Evolutionary conservation across 108 stramenopile species (phyloP).

Genomic region (Skeletonema potamos): DNA sequence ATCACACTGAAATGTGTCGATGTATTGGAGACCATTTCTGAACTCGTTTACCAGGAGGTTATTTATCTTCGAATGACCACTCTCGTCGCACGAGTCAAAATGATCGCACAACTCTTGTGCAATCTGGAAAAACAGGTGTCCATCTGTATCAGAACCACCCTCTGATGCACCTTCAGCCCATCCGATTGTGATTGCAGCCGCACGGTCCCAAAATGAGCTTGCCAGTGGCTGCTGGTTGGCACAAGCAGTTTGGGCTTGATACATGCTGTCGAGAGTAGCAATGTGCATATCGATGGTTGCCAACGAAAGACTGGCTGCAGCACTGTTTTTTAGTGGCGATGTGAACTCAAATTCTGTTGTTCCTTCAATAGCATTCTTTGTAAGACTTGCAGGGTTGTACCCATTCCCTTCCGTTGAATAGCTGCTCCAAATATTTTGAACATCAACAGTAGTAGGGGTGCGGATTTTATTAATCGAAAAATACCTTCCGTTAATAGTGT

Average conservation of each 20-base stretch:
- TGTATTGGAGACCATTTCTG: slow-evolving; percentile 7
- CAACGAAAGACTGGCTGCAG: slow-evolving; percentile 50
- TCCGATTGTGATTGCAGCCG: slow-evolving; percentile 68
- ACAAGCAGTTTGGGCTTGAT: slow-evolving; percentile 17
- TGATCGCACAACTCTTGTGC: slow-evolving; percentile 68
- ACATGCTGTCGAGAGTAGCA: slow-evolving; percentile 40
- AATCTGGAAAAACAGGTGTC: slow-evolving; percentile 60
- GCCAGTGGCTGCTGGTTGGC: background rate
- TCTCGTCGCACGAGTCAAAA: slow-evolving; percentile 56
- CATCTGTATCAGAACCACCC: slow-evolving; percentile 47
- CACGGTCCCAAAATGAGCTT: slow-evolving; percentile 53
- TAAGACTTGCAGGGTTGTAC: slow-evolving; percentile 37
- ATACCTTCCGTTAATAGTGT: background rate
- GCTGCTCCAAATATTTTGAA: slow-evolving; percentile 14
- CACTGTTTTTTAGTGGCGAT: slow-evolving; percentile 38
- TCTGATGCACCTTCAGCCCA: slow-evolving; percentile 59
- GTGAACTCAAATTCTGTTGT: slow-evolving; percentile 24
- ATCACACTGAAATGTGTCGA: slow-evolving; percentile 16
- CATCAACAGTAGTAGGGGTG: background rate
- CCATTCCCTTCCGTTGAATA: slow-evolving; percentile 16
- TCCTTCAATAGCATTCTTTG: slow-evolving; percentile 33
- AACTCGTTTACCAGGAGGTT: slow-evolving; percentile 18
- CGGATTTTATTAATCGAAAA: slow-evolving; percentile 45
- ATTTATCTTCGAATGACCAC: slow-evolving; percentile 39
- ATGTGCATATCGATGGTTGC: slow-evolving; percentile 59